phyloP scores from a whole-genome alignment of 1,284 basidiomycete species.

The Sanghuangporus baumii region DNA sequence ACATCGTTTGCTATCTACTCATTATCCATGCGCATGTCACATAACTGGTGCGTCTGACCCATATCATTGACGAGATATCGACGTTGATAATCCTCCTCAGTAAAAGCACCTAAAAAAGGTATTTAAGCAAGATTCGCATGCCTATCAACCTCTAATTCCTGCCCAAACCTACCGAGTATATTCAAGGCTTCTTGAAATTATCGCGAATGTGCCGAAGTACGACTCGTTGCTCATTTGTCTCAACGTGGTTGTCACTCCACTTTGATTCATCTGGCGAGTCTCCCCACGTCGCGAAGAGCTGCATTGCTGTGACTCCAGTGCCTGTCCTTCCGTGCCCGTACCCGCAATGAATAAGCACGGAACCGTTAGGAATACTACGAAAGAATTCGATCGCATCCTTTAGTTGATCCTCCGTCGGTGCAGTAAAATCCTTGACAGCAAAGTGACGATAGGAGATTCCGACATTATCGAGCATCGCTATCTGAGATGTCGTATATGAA shows the following conservation, averaged over 20 bases:
- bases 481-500: constrained; percentile 14
- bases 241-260: constrained; percentile 19
- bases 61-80: too few relatives aligned
- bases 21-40: too few relatives aligned
- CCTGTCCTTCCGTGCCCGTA: constrained; percentile 22
- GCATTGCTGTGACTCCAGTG: constrained; percentile 21
- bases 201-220: background rate
- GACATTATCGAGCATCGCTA: constrained; percentile 3
- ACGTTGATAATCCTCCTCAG: too few relatives aligned
- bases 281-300: constrained; percentile 18
- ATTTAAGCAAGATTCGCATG: too few relatives aligned
- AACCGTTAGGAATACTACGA: background rate
- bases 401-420: constrained; percentile 17
- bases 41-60: too few relatives aligned
- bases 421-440: constrained; percentile 18
- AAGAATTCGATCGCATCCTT: constrained; percentile 13
- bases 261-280: constrained; percentile 14
- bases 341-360: constrained; percentile 21
- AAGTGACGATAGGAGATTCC: constrained; percentile 19
- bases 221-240: background rate
- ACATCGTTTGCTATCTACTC: too few relatives aligned
- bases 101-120: too few relatives aligned
- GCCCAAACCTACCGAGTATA: background rate
- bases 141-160: too few relatives aligned
- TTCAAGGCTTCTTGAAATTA: background rate